Conservation (phyloP, 2,329 filamentous ascomycete genomes). For the Fusarium virguliforme region DNA sequence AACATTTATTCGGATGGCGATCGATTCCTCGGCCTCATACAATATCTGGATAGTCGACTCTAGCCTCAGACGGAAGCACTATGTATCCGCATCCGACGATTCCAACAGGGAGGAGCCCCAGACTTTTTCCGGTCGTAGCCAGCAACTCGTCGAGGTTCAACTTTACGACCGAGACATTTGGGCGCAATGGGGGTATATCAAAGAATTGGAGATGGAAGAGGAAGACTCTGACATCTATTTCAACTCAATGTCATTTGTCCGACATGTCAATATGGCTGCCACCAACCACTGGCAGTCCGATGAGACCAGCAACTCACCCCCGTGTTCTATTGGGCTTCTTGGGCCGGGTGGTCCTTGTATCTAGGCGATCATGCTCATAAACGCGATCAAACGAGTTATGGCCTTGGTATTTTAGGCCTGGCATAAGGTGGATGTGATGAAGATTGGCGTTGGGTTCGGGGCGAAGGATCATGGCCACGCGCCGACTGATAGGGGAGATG, state of each 20-base stretch:
- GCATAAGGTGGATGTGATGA: too few relatives aligned
- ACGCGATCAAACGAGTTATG: background rate
- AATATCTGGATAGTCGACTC: background rate
- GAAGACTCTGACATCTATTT: background rate
- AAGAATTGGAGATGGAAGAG: background rate
- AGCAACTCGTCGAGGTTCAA: background rate
- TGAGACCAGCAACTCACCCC: background rate
- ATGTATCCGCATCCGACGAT: background rate
- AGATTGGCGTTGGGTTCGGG: too few relatives aligned
- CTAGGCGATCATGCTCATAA: background rate
- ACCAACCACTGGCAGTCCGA: background rate
- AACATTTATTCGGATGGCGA: background rate
- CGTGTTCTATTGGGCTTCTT: background rate
- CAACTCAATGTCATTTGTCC: background rate
- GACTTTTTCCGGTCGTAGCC: background rate
- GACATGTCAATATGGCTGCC: background rate
- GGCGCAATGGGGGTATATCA: background rate
- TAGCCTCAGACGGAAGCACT: background rate
- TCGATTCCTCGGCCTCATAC: background rate
- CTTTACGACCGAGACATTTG: background rate
- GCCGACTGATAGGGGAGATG: background rate
- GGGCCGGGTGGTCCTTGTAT: background rate
- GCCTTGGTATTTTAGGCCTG: background rate
- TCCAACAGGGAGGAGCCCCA: background rate
- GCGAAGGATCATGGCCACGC: background rate